Evolutionary conservation across 106 monocot genomes (phyloP).

Genomic region (Acorus calamus): DNA sequence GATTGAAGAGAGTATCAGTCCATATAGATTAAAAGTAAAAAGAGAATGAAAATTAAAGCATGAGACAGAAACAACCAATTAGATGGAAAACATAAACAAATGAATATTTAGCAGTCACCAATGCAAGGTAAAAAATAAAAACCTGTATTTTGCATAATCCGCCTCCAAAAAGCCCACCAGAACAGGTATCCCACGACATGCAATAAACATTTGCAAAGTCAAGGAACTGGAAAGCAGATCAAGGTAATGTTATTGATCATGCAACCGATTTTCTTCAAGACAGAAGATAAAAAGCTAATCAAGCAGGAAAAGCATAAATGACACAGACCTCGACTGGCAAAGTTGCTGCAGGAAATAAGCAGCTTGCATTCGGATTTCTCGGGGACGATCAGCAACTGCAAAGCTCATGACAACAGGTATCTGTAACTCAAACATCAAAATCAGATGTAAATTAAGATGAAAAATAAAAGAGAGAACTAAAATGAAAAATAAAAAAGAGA

Average conservation of each 20-base stretch:
- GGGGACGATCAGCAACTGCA: slow-evolving; percentile 54
- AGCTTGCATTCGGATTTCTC: slow-evolving; percentile 90
- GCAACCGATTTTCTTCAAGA: background rate
- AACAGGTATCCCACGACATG: slow-evolving; percentile 84
- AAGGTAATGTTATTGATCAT: background rate
- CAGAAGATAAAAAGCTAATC: background rate
- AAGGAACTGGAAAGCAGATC: slow-evolving; percentile 35
- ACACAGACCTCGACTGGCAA: slow-evolving; percentile 70
- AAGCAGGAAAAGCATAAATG: background rate
- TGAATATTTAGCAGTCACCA: background rate
- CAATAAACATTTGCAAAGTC: slow-evolving; percentile 94
- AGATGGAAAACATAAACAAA: background rate
- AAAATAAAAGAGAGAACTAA: background rate
- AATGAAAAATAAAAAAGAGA: background rate
- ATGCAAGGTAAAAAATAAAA: background rate
- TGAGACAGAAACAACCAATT: background rate
- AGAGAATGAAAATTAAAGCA: background rate
- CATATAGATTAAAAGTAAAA: background rate
- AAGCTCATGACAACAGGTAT: slow-evolving; percentile 86
- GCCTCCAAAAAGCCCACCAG: slow-evolving; percentile 82
- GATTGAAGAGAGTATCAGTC: slow-evolving; percentile 8
- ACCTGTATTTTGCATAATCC: slow-evolving; percentile 96
- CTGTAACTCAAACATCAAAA: slow-evolving; percentile 26
- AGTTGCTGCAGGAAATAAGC: slow-evolving; percentile 85
- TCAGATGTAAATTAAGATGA: background rate